These are phyloP conservation scores for Epichloe baconii DNA, from an alignment of 2,329 filamentous ascomycete species.

Conservation along the genomic window DNA sequence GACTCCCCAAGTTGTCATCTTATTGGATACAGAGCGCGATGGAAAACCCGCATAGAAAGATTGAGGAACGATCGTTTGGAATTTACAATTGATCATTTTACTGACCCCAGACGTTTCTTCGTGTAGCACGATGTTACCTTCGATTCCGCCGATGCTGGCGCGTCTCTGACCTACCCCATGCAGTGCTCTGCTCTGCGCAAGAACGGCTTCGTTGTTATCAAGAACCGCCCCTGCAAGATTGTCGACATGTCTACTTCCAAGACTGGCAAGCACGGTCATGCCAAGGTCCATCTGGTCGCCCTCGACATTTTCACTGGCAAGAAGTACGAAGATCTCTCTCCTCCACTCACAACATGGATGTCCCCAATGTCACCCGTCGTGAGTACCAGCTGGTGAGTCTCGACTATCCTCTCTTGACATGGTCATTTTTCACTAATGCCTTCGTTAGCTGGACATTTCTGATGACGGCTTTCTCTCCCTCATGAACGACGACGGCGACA, in stretches of 20 bases:
- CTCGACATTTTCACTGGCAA: conserved; percentile 99
- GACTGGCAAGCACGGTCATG: conserved; percentile 99
- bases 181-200: conserved; percentile 99
- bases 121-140: conserved; percentile 58
- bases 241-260: conserved; percentile 99
- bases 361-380: conserved; percentile 80
- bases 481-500: conserved; percentile 73
- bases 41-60: background rate
- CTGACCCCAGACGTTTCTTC: conserved; percentile 7
- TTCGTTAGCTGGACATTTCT: conserved; percentile 68
- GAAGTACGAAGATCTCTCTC: conserved; percentile 98
- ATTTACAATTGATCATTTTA: background rate
- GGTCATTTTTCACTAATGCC: background rate
- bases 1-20: background rate
- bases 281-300: conserved; percentile 97
- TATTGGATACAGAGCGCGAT: background rate
- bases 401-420: background rate
- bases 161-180: conserved; percentile 89
- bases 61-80: background rate
- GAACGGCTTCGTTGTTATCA: conserved; percentile 98
- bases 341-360: conserved; percentile 96
- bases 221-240: conserved; percentile 99
- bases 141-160: conserved; percentile 91
- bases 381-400: conserved; percentile 84
- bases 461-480: conserved; percentile 93